Percentiles rank a stretch among this genome's conserved stretches.
Evolutionary conservation across 768 basidiomycete genomes (phyloP).

Genomic region (Mycena vitilis): DNA sequence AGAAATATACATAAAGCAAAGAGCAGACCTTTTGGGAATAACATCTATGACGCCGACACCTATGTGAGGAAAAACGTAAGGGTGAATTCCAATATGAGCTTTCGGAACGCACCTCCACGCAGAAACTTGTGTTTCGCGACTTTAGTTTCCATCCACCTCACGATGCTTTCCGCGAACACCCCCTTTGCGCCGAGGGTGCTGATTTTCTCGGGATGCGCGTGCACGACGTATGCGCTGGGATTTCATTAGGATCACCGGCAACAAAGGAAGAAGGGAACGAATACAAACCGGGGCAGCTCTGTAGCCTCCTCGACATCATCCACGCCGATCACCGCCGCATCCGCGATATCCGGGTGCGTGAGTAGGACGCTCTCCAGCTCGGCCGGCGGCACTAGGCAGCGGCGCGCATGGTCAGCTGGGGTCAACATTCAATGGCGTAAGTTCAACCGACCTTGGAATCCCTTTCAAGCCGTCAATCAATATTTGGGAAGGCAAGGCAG

Average conservation of each 20-base stretch:
- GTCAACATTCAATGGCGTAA: not conserved
- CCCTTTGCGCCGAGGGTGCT: constrained; percentile 39
- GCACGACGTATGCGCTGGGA: constrained; percentile 62
- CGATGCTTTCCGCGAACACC: constrained; percentile 55
- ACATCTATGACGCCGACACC: constrained; percentile 62
- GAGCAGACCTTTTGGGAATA: constrained; percentile 63
- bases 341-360: constrained; percentile 68
- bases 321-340: constrained; percentile 77
- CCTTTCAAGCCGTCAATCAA: not conserved
- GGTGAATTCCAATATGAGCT: not conserved
- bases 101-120: constrained; percentile 65
- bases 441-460: constrained; percentile 27
- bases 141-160: constrained; percentile 63
- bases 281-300: constrained; percentile 48
- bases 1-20: not conserved
- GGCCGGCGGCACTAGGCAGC: constrained; percentile 68
- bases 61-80: constrained; percentile 41
- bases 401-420: not conserved
- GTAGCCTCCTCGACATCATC: constrained; percentile 64
- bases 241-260: not conserved
- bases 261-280: not conserved
- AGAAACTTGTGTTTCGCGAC: constrained; percentile 72
- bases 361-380: constrained; percentile 74
- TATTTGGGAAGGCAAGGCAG: not conserved
- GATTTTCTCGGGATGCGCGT: constrained; percentile 39